Conservation (phyloP, 306 rosid species). For the Pyrus betulifolia region DNA sequence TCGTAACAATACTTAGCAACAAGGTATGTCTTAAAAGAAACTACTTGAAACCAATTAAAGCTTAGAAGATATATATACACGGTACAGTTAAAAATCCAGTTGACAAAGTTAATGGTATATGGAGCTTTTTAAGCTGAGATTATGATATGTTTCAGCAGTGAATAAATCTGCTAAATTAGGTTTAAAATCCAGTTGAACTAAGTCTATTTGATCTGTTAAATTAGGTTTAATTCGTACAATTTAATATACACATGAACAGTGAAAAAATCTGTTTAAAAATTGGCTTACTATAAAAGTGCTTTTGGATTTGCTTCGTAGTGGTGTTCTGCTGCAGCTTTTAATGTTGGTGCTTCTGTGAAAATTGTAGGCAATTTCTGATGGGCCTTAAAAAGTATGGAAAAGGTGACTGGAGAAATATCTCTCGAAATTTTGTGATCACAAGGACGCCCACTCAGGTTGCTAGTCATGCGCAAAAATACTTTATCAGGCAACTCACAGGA, state of each 20-base stretch:
- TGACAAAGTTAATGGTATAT: background rate
- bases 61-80: background rate
- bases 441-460: conserved; percentile 95
- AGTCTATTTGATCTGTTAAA: conserved; percentile 9
- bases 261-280: conserved; percentile 8
- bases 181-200: no score
- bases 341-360: conserved; percentile 8
- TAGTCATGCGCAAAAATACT: conserved; percentile 93
- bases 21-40: background rate
- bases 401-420: conserved; percentile 94
- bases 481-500: conserved; percentile 62
- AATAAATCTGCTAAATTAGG: no score
- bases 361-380: conserved; percentile 67
- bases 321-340: background rate
- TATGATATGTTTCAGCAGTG: background rate
- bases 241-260: conserved; percentile 12
- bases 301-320: conserved; percentile 10
- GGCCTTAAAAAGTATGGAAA: conserved; percentile 91
- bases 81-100: background rate
- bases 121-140: background rate
- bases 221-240: conserved; percentile 6
- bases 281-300: conserved; percentile 9
- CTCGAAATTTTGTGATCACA: conserved; percentile 71
- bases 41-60: background rate
- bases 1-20: background rate